These are phyloP conservation scores for Purpureocillium lavendulum DNA, from an alignment of 2,329 filamentous ascomycete species.

Conservation along the genomic window DNA sequence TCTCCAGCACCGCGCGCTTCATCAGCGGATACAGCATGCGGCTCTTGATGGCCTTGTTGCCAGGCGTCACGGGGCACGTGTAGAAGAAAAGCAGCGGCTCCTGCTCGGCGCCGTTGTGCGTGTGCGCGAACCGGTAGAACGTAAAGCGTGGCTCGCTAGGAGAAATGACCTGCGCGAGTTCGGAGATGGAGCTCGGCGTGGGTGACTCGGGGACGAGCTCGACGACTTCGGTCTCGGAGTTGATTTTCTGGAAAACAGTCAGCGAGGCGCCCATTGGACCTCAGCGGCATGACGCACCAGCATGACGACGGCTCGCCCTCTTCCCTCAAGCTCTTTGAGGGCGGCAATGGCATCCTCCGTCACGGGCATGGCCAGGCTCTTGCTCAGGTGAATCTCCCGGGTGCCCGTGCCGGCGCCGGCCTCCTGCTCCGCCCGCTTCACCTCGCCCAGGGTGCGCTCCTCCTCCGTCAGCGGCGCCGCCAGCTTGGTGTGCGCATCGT, in stretches of 20 bases:
- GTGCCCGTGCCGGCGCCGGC: conserved; percentile 60
- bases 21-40: conserved; percentile 76
- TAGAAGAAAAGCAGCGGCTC: conserved; percentile 71
- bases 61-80: conserved; percentile 62
- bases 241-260: conserved; percentile 55
- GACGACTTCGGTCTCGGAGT: conserved; percentile 60
- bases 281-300: conserved; percentile 41
- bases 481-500: conserved; percentile 57
- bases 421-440: conserved; percentile 67
- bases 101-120: conserved; percentile 40
- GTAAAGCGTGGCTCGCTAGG: conserved; percentile 65
- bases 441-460: conserved; percentile 61
- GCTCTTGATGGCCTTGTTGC: conserved; percentile 66
- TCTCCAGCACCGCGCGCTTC: conserved; percentile 56
- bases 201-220: conserved; percentile 51
- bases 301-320: conserved; percentile 49
- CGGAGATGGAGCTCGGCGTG: conserved; percentile 44
- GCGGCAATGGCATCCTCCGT: conserved; percentile 56
- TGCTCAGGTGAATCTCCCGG: conserved; percentile 51
- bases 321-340: conserved; percentile 49
- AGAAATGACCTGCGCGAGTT: conserved; percentile 54
- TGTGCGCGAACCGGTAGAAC: conserved; percentile 63
- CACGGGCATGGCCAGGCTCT: conserved; percentile 48
- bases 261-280: conserved; percentile 1
- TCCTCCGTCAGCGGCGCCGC: conserved; percentile 72